phyloP scores from a whole-genome alignment of 108 stramenopile genomes.

The Fragilaria radians region DNA sequence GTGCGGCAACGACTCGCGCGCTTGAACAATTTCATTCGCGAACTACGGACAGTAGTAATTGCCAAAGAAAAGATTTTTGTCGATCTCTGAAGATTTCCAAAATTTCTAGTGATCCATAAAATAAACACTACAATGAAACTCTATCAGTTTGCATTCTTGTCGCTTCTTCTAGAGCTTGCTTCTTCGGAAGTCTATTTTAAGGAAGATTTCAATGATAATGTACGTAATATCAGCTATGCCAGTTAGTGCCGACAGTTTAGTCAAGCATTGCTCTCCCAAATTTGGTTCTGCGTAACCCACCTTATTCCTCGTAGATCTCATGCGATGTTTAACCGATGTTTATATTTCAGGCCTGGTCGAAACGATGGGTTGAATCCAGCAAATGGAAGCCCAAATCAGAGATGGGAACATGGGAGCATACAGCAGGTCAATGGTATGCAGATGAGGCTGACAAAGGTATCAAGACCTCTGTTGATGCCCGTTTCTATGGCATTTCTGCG shows the following conservation, averaged over 20 bases:
- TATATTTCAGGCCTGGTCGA: slow-evolving; percentile 52
- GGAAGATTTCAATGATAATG: slow-evolving; percentile 88
- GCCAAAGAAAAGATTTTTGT: too few relatives aligned
- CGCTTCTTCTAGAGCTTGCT: slow-evolving; percentile 36
- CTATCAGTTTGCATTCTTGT: slow-evolving; percentile 37
- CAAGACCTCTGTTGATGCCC: slow-evolving; percentile 85
- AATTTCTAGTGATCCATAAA: not conserved
- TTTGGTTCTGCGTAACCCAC: not conserved
- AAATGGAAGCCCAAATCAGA: slow-evolving; percentile 90
- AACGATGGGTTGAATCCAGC: slow-evolving; percentile 89
- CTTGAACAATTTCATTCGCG: too few relatives aligned
- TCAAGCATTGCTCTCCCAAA: too few relatives aligned
- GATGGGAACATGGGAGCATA: slow-evolving; percentile 93
- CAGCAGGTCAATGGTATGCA: slow-evolving; percentile 88
- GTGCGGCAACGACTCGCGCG: too few relatives aligned
- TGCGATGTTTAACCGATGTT: not conserved
- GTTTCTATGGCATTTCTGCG: slow-evolving; percentile 95
- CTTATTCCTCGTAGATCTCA: not conserved
- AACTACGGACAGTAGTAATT: too few relatives aligned
- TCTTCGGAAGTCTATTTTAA: slow-evolving; percentile 68
- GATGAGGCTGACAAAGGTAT: slow-evolving; percentile 91
- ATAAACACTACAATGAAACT: slow-evolving; percentile 61
- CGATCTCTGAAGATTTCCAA: too few relatives aligned
- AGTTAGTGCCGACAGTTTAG: too few relatives aligned
- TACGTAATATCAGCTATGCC: slow-evolving; percentile 41